phyloP scores from a whole-genome alignment of 2,329 filamentous ascomycete genomes.

The Fusarium transvaalense region DNA sequence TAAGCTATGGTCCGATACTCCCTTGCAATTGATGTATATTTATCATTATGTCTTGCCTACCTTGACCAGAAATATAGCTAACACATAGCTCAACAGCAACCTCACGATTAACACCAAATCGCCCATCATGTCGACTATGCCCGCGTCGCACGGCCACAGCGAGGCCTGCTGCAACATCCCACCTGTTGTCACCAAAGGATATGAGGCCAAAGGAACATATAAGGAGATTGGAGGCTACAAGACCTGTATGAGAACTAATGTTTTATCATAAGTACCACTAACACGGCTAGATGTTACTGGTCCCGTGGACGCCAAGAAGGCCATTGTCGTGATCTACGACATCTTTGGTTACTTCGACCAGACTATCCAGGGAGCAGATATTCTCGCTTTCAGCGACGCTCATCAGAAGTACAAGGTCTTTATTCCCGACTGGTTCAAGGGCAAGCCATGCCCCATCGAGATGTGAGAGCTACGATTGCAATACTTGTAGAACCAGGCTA shows the following conservation, averaged over 20 bases:
- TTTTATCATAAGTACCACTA: background rate
- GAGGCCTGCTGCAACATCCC: conserved; percentile 70
- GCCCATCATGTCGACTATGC: conserved; percentile 62
- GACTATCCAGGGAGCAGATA: conserved; percentile 78
- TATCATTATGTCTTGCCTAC: background rate
- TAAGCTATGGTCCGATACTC: background rate
- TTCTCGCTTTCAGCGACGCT: conserved; percentile 66
- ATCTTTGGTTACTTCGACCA: conserved; percentile 79
- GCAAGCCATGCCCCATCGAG: conserved; percentile 71
- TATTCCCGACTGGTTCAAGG: conserved; percentile 92
- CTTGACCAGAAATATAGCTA: conserved; percentile 1
- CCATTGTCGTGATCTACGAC: conserved; percentile 73
- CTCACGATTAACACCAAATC: conserved; percentile 8
- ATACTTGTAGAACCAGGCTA: background rate
- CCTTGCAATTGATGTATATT: background rate
- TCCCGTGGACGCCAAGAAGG: conserved; percentile 64
- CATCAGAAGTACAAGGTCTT: conserved; percentile 83
- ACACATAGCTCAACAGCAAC: conserved; percentile 27
- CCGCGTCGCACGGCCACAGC: conserved; percentile 65
- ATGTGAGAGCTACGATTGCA: conserved; percentile 51
- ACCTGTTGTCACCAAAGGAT: conserved; percentile 67
- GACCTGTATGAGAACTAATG: conserved; percentile 56
- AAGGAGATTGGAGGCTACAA: conserved; percentile 68
- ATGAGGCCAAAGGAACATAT: conserved; percentile 68
- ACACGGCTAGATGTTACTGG: conserved; percentile 59